Base-by-base conservation (phyloP, 305 asterid genomes). In the Lippia alba region DNA sequence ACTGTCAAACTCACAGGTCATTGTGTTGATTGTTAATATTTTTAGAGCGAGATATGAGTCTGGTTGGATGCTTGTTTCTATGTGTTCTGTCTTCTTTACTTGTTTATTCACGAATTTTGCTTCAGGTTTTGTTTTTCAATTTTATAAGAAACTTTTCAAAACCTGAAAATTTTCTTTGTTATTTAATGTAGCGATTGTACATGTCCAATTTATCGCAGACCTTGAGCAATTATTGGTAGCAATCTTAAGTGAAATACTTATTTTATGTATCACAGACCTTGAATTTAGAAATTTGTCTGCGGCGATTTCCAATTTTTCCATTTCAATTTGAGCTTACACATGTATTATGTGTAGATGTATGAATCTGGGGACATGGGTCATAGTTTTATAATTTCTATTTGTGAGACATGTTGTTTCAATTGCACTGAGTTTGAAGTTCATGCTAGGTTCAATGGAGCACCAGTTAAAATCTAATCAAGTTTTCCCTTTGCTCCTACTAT, bases 401-500 rank as follows among this genome's bases (percentile, higher is more conserved):
- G 41, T 4, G 6, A 2, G 8, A 49, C 39, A 6, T 36, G 51
- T 34, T 15, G 17, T 71, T 61, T 63, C 64, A 54, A 18, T 75
- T 65, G 46, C 81, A 79, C 75, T 67, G 67, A 73, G 78, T 65
- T 50, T 71, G 67, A 64, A 70, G 56, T 54, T 30, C 60, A 83
- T 87, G 84, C 85, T 84, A 73, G 81, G 84, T 75, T 62, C 76
- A 34, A 24, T 62, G 78, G 84, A 85, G 65, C 77, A 72, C 79
- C 66, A 78, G 80, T 86, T 46, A 91, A 74, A 70, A 48, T 85
- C 96, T 12, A 83, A 81, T 55, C 64, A 76, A 39, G 78, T 77
- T 32, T 91, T 78, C 70, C 50, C 68, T 41, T n/a, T 83, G 94
- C 76, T 90, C 96, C 16, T 88, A 64, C 76, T 91, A 96, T 77